Evolutionary conservation across 2,329 filamentous ascomycete species (phyloP), one percentile per base, ranked within the genome.

Genomic region (Scorias spongiosa): DNA sequence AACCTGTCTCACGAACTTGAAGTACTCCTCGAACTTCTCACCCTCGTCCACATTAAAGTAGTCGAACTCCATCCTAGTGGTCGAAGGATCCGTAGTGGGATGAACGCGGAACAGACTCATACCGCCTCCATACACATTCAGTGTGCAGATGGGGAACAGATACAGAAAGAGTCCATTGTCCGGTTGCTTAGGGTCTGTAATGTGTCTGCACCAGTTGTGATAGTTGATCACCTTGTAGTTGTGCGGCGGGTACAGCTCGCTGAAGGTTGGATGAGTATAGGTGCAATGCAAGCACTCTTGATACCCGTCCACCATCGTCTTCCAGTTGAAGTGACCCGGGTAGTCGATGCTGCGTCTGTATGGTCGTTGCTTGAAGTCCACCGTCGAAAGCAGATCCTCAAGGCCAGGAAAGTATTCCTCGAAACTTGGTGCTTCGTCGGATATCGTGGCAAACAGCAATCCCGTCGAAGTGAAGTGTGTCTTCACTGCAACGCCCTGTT

Each of bases 271-370:
- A 47, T 76, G 73, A 0, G 73, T 75, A 55, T 75, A 76, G 32
- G 32, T 9, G 32, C 32, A 36, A 9, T 36, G 32, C 32, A 76
- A 63, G 48, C 73, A 76, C 56, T 76, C 73, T 54, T 75, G 71
- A 48, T 72, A 75, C 7, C 71, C 72, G 46, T 75, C 72, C 18
- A 75, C 70, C 71, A 75, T 75, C 0, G 72, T 74, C 53, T 75
- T 75, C 72, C 72, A 75, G 54, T 76, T 76, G 61, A 76, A 75
- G 0, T 64, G 63, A 2, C 73, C 72, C 42, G 70, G 64, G 44
- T 76, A 76, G n/a, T 64, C 66, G 48, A 76, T 71, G 38, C 68
- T 70, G 17, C 66, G 64, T 2, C 70, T 64, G 49, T 74, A 63
- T 0, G 71, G 71, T 2, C 74, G 60, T 44, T 67, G 63, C 3